Conservation (phyloP, 1,139 yeast genomes). For the Geotrichum fermentans region DNA sequence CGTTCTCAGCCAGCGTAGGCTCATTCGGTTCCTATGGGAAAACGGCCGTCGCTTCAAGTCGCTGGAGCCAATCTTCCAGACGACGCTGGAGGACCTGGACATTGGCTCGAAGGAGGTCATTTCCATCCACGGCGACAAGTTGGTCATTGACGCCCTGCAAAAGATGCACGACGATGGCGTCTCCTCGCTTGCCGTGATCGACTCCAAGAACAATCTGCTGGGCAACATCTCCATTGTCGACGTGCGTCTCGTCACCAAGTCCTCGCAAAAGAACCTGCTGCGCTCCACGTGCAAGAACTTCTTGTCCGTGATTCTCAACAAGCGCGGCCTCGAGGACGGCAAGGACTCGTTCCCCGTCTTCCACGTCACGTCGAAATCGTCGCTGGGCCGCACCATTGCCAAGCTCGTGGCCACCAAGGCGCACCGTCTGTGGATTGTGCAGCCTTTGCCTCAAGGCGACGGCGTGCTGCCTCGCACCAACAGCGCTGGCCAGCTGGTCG, state of each 20-base stretch:
- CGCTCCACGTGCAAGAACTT: conserved; percentile 82
- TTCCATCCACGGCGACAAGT: conserved; percentile 78
- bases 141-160: conserved; percentile 76
- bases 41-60: conserved; percentile 81
- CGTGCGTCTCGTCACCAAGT: conserved; percentile 77
- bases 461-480: conserved; percentile 32
- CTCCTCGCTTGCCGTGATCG: conserved; percentile 92
- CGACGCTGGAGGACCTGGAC: conserved; percentile 59
- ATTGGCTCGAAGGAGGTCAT: conserved; percentile 69
- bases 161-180: conserved; percentile 82
- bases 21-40: conserved; percentile 81
- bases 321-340: conserved; percentile 88
- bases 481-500: conserved; percentile 76
- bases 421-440: conserved; percentile 91
- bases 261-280: conserved; percentile 73
- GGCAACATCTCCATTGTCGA: conserved; percentile 95
- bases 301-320: conserved; percentile 76
- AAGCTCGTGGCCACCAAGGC: conserved; percentile 92
- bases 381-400: conserved; percentile 85
- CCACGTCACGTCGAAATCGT: conserved; percentile 75
- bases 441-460: conserved; percentile 28
- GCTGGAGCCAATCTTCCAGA: conserved; percentile 66
- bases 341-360: conserved; percentile 95
- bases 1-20: conserved; percentile 81
- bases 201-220: conserved; percentile 62